Evolutionary conservation across 2,329 filamentous ascomycete genomes (phyloP).

Genomic region (Claviceps digitariae): DNA sequence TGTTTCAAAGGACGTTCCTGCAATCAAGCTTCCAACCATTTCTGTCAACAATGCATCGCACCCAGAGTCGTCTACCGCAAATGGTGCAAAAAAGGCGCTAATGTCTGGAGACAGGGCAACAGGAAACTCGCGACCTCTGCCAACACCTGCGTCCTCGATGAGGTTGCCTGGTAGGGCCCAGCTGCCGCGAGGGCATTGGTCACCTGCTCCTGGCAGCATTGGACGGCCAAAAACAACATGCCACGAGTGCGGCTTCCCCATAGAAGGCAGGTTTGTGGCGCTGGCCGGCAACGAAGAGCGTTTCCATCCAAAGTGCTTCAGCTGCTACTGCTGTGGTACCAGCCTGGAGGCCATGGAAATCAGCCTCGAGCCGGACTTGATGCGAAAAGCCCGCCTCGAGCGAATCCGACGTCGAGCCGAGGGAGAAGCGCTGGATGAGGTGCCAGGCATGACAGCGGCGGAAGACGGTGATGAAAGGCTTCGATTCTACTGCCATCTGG

Average conservation of each 20-base stretch:
- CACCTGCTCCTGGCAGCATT: slow-evolving; percentile 33
- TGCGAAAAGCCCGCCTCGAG: slow-evolving; percentile 56
- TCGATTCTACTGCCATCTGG: slow-evolving; percentile 94
- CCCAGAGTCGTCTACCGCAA: slow-evolving; percentile 27
- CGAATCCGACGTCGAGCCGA: slow-evolving; percentile 51
- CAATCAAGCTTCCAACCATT: slow-evolving; percentile 37
- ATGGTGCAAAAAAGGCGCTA: slow-evolving; percentile 26
- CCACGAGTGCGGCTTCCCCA: slow-evolving; percentile 69
- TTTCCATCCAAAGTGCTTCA: slow-evolving; percentile 90
- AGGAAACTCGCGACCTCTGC: slow-evolving; percentile 23
- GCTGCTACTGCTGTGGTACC: slow-evolving; percentile 76
- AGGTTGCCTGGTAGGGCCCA: slow-evolving; percentile 23
- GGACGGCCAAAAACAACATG: slow-evolving; percentile 57
- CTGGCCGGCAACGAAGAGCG: slow-evolving; percentile 58
- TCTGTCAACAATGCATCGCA: slow-evolving; percentile 22
- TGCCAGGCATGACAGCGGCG: slow-evolving; percentile 47
- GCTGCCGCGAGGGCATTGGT: slow-evolving; percentile 43
- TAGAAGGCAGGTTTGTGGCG: slow-evolving; percentile 81
- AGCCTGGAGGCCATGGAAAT: slow-evolving; percentile 91
- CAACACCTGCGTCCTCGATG: slow-evolving; percentile 27
- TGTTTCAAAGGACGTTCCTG: slow-evolving; percentile 13
- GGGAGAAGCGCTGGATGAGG: slow-evolving; percentile 47
- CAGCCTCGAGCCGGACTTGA: slow-evolving; percentile 72
- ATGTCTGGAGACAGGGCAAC: slow-evolving; percentile 27
- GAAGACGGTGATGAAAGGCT: slow-evolving; percentile 61